These are phyloP conservation scores for Cenchrus fungigraminus DNA, from an alignment of 176 grass and related monocot species.

Conservation along the genomic window DNA sequence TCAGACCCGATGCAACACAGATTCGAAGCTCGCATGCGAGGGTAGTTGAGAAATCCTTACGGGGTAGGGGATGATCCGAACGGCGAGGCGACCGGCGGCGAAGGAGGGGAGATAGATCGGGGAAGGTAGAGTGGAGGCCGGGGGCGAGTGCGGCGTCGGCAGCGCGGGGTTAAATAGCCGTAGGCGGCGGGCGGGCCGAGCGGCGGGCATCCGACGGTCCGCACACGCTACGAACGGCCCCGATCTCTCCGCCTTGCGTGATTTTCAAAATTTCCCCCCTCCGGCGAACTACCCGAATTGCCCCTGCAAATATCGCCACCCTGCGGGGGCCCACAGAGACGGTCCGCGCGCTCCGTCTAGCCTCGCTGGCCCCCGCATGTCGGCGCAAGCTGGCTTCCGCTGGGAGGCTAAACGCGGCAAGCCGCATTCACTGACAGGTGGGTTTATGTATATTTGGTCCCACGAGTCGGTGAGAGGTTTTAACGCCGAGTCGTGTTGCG, in stretches of 20 bases:
- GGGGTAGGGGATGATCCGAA: conserved; percentile 10
- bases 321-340: background rate
- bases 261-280: conserved; percentile 43
- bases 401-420: fast-evolving
- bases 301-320: conserved; percentile 32
- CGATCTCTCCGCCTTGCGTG: conserved; percentile 25
- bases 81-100: conserved; percentile 7
- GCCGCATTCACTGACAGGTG: background rate
- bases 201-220: conserved; percentile 36
- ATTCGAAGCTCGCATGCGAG: background rate
- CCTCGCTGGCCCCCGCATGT: conserved; percentile 31
- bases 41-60: conserved; percentile 33
- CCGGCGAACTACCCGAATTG: conserved; percentile 21
- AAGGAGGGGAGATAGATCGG: background rate
- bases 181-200: background rate
- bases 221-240: background rate
- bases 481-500: fast-evolving
- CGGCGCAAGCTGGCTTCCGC: background rate
- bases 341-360: too few species aligned
- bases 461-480: fast-evolving
- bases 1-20: background rate
- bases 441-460: fast-evolving
- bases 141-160: conserved; percentile 22
- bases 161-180: conserved; percentile 51
- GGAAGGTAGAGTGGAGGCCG: background rate